Percentiles rank a stretch among this genome's conserved stretches.
Evolutionary conservation across 441 rosid genomes (phyloP).

Genomic region (Hura crepitans): DNA sequence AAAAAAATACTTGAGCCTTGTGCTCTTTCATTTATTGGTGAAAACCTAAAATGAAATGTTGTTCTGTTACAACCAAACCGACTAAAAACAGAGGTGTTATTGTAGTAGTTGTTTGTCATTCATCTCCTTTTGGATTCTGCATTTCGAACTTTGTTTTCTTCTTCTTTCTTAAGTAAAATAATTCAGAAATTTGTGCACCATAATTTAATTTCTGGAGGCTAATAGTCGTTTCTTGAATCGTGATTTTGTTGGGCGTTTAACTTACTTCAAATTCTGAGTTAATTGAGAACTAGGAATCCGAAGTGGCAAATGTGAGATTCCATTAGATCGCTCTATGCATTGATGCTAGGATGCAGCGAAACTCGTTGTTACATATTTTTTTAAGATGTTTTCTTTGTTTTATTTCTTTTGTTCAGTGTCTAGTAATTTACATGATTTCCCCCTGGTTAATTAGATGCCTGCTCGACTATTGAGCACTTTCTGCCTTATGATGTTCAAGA

Average conservation of each 20-base stretch:
- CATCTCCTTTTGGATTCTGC: background rate
- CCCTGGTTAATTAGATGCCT: conserved; percentile 3
- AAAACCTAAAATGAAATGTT: conserved; percentile 1
- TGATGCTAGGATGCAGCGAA: too few relatives aligned
- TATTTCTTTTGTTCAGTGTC: background rate
- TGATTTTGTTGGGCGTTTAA: background rate
- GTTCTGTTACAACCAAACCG: background rate
- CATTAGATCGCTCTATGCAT: background rate
- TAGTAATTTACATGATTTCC: background rate
- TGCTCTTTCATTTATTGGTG: background rate
- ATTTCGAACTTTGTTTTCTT: background rate
- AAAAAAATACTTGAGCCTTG: background rate
- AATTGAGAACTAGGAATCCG: background rate
- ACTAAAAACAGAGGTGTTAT: background rate
- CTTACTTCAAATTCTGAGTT: background rate
- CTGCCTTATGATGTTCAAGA: background rate
- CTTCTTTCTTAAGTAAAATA: conserved; percentile 8
- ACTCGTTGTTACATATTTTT: background rate
- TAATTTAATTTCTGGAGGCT: background rate
- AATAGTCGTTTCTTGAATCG: too few relatives aligned
- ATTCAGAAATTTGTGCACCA: background rate
- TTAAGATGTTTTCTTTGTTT: background rate
- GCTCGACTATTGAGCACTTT: background rate
- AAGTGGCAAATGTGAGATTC: background rate
- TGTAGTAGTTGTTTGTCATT: background rate